Conservation (phyloP, 345 rosid species). For the Tarenaya hassleriana region DNA sequence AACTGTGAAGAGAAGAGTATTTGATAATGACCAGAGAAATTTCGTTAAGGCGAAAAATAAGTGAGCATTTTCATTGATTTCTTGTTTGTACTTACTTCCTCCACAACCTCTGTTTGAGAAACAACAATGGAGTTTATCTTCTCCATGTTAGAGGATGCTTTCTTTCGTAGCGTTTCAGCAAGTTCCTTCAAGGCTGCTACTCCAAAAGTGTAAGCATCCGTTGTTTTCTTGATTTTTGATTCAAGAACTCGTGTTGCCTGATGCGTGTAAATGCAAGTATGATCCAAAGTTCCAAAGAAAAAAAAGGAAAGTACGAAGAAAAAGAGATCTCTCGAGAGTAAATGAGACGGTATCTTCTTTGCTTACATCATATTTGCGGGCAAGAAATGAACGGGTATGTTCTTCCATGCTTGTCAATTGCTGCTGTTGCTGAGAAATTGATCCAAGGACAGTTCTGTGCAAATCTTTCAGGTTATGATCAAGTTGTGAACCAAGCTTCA, state of each 20-base stretch:
- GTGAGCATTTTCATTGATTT: slow-evolving; percentile 12
- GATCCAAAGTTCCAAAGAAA: slow-evolving; percentile 8
- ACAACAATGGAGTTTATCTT: slow-evolving; percentile 35
- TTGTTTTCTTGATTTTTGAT: slow-evolving; percentile 49
- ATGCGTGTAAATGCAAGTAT: slow-evolving; percentile 15
- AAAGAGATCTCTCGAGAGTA: neutral
- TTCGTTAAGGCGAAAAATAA: neutral
- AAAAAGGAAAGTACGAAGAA: no score
- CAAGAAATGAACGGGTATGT: slow-evolving; percentile 50
- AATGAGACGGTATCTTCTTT: slow-evolving; percentile 20
- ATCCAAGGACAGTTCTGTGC: slow-evolving; percentile 63
- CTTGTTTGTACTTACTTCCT: no score
- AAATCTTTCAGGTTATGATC: slow-evolving; percentile 62
- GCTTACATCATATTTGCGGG: slow-evolving; percentile 74
- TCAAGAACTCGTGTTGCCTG: slow-evolving; percentile 64
- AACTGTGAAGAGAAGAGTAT: slow-evolving; percentile 35
- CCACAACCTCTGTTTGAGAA: slow-evolving; percentile 42
- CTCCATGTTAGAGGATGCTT: slow-evolving; percentile 52
- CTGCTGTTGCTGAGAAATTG: slow-evolving; percentile 81
- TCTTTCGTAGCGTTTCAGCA: slow-evolving; percentile 40
- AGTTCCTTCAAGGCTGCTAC: slow-evolving; percentile 44
- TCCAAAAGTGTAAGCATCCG: slow-evolving; percentile 51
- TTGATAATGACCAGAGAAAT: neutral
- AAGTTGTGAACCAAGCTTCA: slow-evolving; percentile 83
- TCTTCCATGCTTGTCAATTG: slow-evolving; percentile 81